These are phyloP conservation scores for Penicillium sp. DNA, from an alignment of 2,329 filamentous ascomycete species.

Conservation along the genomic window DNA sequence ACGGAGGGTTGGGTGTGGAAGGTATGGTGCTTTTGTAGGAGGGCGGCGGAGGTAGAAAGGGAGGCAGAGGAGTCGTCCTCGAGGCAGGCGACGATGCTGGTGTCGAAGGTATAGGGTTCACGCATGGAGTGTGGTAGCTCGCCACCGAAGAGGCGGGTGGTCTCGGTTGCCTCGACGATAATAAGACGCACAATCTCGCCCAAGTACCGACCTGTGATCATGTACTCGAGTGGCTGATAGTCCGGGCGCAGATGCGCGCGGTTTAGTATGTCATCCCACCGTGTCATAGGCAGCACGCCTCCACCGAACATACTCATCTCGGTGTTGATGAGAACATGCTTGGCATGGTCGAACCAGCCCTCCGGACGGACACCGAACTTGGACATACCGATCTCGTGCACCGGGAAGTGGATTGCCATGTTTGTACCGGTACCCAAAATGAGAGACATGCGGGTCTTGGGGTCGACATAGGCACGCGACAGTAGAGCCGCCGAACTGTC, in stretches of 20 bases:
- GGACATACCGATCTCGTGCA: constrained; percentile 50
- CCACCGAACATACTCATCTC: constrained; percentile 65
- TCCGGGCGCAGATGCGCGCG: constrained; percentile 55
- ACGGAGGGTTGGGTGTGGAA: constrained; percentile 46
- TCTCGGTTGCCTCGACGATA: constrained; percentile 57
- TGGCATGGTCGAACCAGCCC: constrained; percentile 56
- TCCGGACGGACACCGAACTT: constrained; percentile 57
- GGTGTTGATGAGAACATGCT: constrained; percentile 62
- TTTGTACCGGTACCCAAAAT: constrained; percentile 66
- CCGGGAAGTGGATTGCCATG: constrained; percentile 60
- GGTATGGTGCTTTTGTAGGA: constrained; percentile 53
- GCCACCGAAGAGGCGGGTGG: constrained; percentile 56
- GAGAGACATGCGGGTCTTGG: constrained; percentile 60
- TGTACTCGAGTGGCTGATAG: constrained; percentile 64
- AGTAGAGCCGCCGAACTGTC: constrained; percentile 61
- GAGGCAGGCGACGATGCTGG: constrained; percentile 57
- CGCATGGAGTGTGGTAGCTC: constrained; percentile 54
- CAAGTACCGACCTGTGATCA: constrained; percentile 62
- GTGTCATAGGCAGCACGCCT: constrained; percentile 55
- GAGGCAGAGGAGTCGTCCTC: constrained; percentile 47
- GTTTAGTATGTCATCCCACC: constrained; percentile 62
- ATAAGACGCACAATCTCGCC: constrained; percentile 63
- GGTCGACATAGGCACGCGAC: constrained; percentile 60
- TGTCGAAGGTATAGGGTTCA: constrained; percentile 60
- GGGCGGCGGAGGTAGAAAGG: constrained; percentile 39